These are phyloP conservation scores for Stipa capillata DNA, from an alignment of 176 grass and related monocot species.

Conservation along the genomic window DNA sequence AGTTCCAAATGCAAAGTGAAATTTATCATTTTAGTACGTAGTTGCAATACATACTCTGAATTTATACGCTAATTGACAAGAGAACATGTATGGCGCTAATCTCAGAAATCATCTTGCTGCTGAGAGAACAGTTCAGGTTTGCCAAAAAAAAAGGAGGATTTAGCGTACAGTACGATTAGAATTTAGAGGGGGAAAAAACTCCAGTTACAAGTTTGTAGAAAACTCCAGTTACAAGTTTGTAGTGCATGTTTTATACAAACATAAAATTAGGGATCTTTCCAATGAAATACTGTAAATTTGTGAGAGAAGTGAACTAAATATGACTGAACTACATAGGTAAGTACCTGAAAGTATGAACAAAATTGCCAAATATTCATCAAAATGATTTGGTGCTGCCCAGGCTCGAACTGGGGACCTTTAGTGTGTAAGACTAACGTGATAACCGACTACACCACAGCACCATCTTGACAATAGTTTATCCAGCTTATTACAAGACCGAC, in stretches of 20 bases:
- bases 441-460: slow-evolving; percentile 34
- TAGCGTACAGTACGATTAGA: background rate
- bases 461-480: background rate
- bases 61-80: background rate
- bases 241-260: background rate
- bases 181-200: background rate
- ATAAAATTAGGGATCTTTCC: background rate
- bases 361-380: background rate
- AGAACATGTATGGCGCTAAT: background rate
- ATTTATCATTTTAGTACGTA: background rate
- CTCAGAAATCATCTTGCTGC: background rate
- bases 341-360: background rate
- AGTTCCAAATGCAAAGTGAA: background rate
- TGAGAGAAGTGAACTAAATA: background rate
- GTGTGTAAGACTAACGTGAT: slow-evolving; percentile 42
- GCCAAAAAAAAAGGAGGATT: background rate
- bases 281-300: background rate
- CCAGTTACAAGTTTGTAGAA: background rate
- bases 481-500: background rate
- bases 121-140: background rate
- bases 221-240: background rate
- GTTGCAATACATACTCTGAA: background rate
- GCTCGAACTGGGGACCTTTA: slow-evolving; percentile 29
- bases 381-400: slow-evolving; percentile 17
- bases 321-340: background rate